These are phyloP conservation scores for Gossypium sturtianum DNA, from an alignment of 345 rosid species.

Conservation along the genomic window DNA sequence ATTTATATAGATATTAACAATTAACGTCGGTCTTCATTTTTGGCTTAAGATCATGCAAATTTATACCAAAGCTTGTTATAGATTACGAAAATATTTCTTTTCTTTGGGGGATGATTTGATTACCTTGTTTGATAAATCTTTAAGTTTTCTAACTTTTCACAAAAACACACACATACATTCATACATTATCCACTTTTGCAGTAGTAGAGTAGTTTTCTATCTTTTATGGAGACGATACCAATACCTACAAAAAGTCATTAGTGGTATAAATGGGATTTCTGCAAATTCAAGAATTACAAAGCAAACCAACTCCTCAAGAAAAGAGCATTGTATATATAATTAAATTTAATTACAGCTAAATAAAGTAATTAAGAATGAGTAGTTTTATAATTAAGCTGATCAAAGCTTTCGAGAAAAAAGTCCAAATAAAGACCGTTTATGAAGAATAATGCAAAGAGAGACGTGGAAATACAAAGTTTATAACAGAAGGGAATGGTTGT, in stretches of 20 bases:
- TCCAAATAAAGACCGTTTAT: neutral
- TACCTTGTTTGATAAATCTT: neutral
- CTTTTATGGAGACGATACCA: neutral
- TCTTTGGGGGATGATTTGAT: too few relatives aligned
- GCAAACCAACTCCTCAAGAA: neutral
- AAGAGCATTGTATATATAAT: neutral
- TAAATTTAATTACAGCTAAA: neutral
- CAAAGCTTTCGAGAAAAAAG: neutral
- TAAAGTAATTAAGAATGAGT: too few relatives aligned
- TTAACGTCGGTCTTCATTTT: neutral
- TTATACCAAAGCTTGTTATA: neutral
- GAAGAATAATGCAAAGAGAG: conserved; percentile 5
- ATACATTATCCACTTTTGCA: neutral
- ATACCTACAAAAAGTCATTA: neutral
- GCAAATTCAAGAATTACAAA: conserved; percentile 2
- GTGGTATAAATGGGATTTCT: neutral
- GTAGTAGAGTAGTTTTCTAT: neutral
- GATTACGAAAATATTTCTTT: neutral
- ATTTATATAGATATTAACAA: too few relatives aligned
- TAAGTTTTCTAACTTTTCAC: neutral
- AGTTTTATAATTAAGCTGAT: neutral
- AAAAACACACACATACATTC: too few relatives aligned
- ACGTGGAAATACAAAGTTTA: conserved; percentile 3
- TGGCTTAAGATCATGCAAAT: neutral
- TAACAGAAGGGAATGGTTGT: conserved; percentile 25